phyloP scores from a whole-genome alignment of 306 rosid genomes.

The Chamaecrista fasciculata region DNA sequence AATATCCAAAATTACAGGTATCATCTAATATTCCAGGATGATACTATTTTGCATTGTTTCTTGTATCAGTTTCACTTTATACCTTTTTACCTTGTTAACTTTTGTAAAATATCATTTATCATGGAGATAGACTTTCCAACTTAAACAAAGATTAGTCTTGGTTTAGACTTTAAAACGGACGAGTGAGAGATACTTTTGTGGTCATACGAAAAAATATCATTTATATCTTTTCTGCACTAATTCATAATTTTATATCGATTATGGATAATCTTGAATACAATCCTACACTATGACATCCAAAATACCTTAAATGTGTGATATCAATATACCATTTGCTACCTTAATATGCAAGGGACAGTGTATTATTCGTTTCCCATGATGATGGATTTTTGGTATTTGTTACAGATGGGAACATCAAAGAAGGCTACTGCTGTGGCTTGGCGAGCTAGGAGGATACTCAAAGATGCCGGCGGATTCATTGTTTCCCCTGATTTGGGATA shows the following conservation, averaged over 20 bases:
- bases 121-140: too few relatives aligned
- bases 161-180: too few relatives aligned
- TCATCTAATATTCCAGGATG: not conserved
- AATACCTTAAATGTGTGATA: not conserved
- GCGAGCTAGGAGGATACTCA: conserved; percentile 68
- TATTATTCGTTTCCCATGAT: not conserved
- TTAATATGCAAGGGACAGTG: not conserved
- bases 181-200: too few relatives aligned
- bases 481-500: conserved; percentile 39
- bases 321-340: not conserved
- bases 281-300: not conserved
- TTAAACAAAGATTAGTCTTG: too few relatives aligned
- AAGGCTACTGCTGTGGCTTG: conserved; percentile 62
- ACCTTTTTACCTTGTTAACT: not conserved
- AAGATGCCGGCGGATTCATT: conserved; percentile 55
- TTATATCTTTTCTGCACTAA: not conserved
- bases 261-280: not conserved
- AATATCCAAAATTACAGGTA: not conserved
- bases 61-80: not conserved
- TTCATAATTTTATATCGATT: not conserved
- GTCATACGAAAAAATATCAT: not conserved
- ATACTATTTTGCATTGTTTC: not conserved
- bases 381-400: conserved; percentile 12
- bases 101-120: too few relatives aligned
- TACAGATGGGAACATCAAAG: conserved; percentile 88